Conservation (phyloP, 306 rosid genomes). For the Inga leiocalycina region DNA sequence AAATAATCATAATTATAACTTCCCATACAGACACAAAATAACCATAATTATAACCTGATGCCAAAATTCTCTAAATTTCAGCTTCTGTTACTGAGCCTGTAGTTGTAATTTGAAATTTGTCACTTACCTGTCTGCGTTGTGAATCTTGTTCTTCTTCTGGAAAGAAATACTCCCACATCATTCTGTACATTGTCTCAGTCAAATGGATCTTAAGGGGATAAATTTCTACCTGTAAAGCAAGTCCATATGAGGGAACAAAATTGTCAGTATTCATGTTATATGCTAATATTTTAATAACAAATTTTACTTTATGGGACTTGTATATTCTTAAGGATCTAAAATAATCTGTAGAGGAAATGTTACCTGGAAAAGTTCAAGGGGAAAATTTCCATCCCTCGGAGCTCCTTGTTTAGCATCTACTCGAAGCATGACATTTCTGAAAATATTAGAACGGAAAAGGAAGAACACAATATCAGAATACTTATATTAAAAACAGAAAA, state of each 20-base stretch:
- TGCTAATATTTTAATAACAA: background rate
- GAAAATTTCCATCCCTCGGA: constrained; percentile 88
- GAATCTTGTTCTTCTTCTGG: constrained; percentile 99
- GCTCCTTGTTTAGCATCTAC: constrained; percentile 98
- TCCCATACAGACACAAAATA: constrained; percentile 34
- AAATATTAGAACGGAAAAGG: constrained; percentile 36
- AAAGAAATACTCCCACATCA: constrained; percentile 98
- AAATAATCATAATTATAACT: constrained; percentile 33
- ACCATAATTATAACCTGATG: constrained; percentile 21
- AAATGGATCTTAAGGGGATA: constrained; percentile 97
- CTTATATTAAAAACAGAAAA: background rate
- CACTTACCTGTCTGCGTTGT: constrained; percentile 90
- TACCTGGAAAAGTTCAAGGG: constrained; percentile 91
- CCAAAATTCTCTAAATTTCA: constrained; percentile 16
- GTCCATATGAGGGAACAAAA: constrained; percentile 30
- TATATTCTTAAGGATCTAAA: constrained; percentile 22
- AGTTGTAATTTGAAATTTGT: constrained; percentile 31
- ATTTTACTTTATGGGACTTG: background rate
- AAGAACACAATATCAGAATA: constrained; percentile 6
- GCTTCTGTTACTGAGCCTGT: constrained; percentile 17
- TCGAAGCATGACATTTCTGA: constrained; percentile 88
- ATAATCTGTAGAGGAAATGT: constrained; percentile 14
- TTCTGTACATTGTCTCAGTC: constrained; percentile 93
- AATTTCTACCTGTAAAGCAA: constrained; percentile 70
- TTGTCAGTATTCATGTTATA: constrained; percentile 19